These are phyloP conservation scores for Paralagenidium karlingii DNA, from an alignment of 352 stramenopile species.

Conservation along the genomic window DNA sequence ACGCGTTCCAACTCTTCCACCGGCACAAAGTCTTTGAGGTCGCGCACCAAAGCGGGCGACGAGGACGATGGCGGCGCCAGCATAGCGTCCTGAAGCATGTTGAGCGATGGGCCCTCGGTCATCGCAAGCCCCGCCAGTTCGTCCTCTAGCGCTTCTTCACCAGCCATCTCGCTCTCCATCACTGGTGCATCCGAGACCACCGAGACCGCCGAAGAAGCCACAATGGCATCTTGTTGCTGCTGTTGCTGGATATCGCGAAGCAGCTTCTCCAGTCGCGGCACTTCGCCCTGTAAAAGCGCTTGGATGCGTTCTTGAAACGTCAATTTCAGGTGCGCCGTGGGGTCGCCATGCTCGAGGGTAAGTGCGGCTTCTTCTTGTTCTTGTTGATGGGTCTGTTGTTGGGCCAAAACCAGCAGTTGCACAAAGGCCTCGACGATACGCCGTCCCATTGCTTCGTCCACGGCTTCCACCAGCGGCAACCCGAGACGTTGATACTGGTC, in stretches of 20 bases:
- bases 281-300: no score
- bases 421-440: slow-evolving; percentile 45
- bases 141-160: no score
- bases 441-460: slow-evolving; percentile 48
- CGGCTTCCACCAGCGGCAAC: slow-evolving; percentile 27
- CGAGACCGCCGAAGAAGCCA: no score
- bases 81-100: no score
- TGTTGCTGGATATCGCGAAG: slow-evolving; percentile 9
- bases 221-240: no score
- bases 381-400: slow-evolving; percentile 13
- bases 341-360: background rate
- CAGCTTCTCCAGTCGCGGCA: slow-evolving; percentile 23
- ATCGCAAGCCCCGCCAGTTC: no score
- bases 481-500: slow-evolving; percentile 41
- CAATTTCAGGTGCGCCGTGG: no score
- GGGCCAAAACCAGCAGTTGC: slow-evolving; percentile 27
- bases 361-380: slow-evolving; percentile 10
- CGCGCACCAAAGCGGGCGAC: slow-evolving; percentile 25
- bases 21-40: slow-evolving; percentile 54
- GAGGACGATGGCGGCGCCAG: no score
- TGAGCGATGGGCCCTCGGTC: no score
- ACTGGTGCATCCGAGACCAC: no score
- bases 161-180: no score
- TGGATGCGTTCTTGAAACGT: slow-evolving; percentile 40
- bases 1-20: slow-evolving; percentile 34